Evolutionary conservation across 805 yeast species (phyloP), one percentile per base, ranked within the genome.

Genomic region (Candida caryicola): DNA sequence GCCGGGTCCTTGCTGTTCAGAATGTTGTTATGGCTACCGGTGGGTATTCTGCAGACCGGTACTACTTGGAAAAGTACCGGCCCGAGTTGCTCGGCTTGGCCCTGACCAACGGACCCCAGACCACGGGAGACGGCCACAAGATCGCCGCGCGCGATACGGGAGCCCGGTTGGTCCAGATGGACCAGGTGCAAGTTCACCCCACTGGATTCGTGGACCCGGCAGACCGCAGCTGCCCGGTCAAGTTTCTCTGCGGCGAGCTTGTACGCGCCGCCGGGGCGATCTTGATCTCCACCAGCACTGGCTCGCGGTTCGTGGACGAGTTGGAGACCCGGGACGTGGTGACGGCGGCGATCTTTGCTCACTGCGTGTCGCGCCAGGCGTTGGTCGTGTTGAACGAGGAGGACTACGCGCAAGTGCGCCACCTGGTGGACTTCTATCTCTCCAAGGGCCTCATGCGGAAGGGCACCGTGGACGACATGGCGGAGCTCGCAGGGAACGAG

Each of bases 251-350:
- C 45, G 83, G 82, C 6, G 85, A 79, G 46, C 69, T 80, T 0
- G 49, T 79, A 3, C 62, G 85, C 54, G 83, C 82, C 1, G 60
- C 74, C 31, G 85, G 85, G 21, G 83, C 82, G 25, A 59, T 79
- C 5, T 50, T 79, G 33, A 35, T 79, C 10, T 71, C 74, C 35
- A 65, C 73, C 2, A 33, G 41, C 1, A 57, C 69, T 5, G 78
- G 77, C 2, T 53, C 61, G 31, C 60, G 85, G 47, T 79, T 78
- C 52, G 73, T 73, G 21, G 69, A 79, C 50, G 85, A 79, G 48
- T 51, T 79, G 39, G 49, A 50, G 4, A 77, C 81, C 0, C 66
- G 85, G 53, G 85, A 79, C 46, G 44, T 40, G 4, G 81, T 78
- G 3, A 69, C 81, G 1, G 59, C 53, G 2, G 70, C 71, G 0